Base-by-base conservation (phyloP, 1,284 basidiomycete genomes). In the Puccinia novopanici region DNA sequence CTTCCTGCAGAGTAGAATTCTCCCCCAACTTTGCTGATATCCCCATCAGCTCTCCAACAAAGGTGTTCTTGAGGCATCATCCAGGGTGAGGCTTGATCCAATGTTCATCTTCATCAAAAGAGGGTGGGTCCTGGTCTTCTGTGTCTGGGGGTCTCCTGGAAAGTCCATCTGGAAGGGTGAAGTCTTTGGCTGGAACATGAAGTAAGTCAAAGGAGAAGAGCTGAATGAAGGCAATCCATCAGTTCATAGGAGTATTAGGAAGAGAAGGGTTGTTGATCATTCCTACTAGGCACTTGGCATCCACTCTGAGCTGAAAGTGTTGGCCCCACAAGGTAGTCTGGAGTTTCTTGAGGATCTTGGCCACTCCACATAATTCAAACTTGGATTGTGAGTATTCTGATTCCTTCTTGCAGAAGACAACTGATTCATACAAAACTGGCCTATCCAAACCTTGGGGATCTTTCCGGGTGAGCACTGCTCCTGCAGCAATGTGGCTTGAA, bases 111-210 rank as follows among this genome's bases (percentile, higher is more conserved):
- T 71, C 67, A 70, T 70, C 42, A 70, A 70, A 45, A 6, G 17
- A 37, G 30, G n/a, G 1, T 13, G 9, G 12, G 15, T 40, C 3
- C 22, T n/a, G 15, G 5, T 70, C 67, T 22, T 70, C 67, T 70
- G 10, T 22, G 17, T 54, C 50, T 37, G 42, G n/a, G 6, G 68
- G 68, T 52, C 68, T 71, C 24, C 68, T 71, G 5, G 68, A 71
- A 15, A 71, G 19, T 34, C 74, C 74, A 75, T 75, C 74, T 24
- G 74, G 59, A 24, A 65, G 19, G 24, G 75, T 76, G 19, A 65
- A 76, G 45, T 27, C 30, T 50, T 76, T 65, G 27, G 42, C 61
- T 27, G 24, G 22, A 5, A 42, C 27, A 54, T 76, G 75, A 1
- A 76, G 61, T 9, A 76, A 12, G 2, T 42, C 0, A n/a, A 63